phyloP scores from a whole-genome alignment of 2,329 filamentous ascomycete species.

The Diaporthe capsici region DNA sequence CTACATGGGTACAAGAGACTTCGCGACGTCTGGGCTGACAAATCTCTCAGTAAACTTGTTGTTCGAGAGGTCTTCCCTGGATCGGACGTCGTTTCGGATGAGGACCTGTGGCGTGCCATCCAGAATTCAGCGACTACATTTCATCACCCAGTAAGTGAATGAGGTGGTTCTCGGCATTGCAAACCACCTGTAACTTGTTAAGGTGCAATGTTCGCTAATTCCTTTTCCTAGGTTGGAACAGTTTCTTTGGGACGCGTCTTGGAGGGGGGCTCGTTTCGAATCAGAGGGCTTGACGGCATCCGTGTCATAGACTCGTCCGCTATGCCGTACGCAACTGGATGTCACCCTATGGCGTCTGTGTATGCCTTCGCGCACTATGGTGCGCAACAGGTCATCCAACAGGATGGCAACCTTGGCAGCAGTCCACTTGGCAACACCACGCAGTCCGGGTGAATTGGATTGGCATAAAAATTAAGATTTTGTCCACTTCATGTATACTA shows the following conservation, averaged over 20 bases:
- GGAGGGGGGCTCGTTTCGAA: slow-evolving; percentile 2
- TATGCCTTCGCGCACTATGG: slow-evolving; percentile 2
- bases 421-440: neutral
- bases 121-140: slow-evolving; percentile 13
- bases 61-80: slow-evolving; percentile 4
- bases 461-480: neutral
- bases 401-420: neutral
- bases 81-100: neutral
- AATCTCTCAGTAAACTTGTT: neutral
- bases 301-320: slow-evolving; percentile 6
- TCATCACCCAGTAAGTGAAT: neutral
- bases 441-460: neutral
- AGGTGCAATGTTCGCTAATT: neutral
- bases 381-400: neutral
- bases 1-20: slow-evolving; percentile 1
- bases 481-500: neutral
- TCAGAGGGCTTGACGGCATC: slow-evolving; percentile 1
- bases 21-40: neutral
- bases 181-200: neutral
- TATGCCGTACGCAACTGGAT: neutral
- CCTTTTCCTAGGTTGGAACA: neutral
- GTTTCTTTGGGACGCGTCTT: neutral
- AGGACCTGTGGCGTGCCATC: neutral
- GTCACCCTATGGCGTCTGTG: slow-evolving; percentile 6
- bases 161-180: too few species aligned